Evolutionary conservation across 2,329 filamentous ascomycete genomes (phyloP), one percentile per base, ranked within the genome.

Genomic region (Colletotrichum orchidophilum): DNA sequence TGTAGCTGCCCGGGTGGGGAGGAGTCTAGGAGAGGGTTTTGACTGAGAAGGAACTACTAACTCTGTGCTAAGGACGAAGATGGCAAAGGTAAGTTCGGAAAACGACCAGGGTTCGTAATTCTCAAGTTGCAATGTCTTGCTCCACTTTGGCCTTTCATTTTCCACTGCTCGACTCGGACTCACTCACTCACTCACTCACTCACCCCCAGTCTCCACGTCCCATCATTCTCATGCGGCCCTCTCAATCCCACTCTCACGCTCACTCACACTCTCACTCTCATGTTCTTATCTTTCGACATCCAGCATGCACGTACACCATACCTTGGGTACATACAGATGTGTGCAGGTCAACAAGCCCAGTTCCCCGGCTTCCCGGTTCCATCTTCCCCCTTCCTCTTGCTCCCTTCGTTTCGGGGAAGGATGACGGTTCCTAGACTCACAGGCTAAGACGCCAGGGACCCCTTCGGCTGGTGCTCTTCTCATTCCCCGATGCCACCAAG

Each of bases 381-480:
- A 49, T 63, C 52, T 24, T 26, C 59, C 64, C 68, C 64, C 64
- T 31, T 66, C 66, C 53, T 58, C 50, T 52, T 68, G 27, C 26
- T 63, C 42, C 64, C 59, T 71, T 71, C 69, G 69, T 63, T 69
- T 71, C 69, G 69, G 69, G 69, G 69, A 71, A 69, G 69, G 64
- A 71, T 59, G 64, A 69, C 42, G 46, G 59, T 49, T 63, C 52
- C 69, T 71, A 68, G 64, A 35, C 35, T 63, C 27, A 35, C 42
- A 71, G 59, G 29, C 64, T 63, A 60, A 71, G 58, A 49, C 53
- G 42, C 65, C 26, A 69, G 59, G 52, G 65, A 59, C 64, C 31
- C 39, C 59, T 63, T 65, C 64, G 69, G 69, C 69, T 71, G 59
- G 69, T 52, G 69, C 58, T 63, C 53, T 60, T 62, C 27, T 33